Base-by-base conservation (phyloP, 495 filamentous ascomycete species). In the Penicillium cosmopolitanum region DNA sequence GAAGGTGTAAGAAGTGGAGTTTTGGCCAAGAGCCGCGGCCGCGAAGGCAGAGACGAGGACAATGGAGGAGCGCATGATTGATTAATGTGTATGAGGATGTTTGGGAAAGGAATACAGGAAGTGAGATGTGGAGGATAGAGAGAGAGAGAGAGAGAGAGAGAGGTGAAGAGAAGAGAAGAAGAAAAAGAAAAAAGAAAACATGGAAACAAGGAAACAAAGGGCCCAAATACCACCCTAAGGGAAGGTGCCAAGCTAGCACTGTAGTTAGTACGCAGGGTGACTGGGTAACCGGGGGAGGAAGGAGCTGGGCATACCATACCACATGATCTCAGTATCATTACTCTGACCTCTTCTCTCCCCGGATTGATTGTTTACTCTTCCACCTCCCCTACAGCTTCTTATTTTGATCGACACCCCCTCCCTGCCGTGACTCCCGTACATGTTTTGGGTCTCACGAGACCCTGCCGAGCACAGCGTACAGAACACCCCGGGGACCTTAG, bases 21-120 rank as follows among this genome's bases (percentile, higher is more conserved):
- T 71, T 25, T 53, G 51, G 33, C 60, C 69, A 21, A 71, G 59
- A 50, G 65, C 70, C 34, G 68, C 58, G 33, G 67, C 68, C 18
- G 65, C 66, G n/a, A 79, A 56, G 38, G 69, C 50, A 19, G 74
- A 70, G 57, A 80, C 56, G 58, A 76, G 60, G n/a, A 74, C 58
- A 38, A 69, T 52, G 33, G 67, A 63, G 53, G 70, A 61, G 53
- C 67, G 61, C 75, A 78, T 78, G 60, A 51, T 74, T 66, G 54
- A 54, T 50, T 50, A 59, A 25, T 57, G 51, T 56, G 52, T 34
- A 46, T 18, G 10, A 4, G 53, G 56, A 53, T 44, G 11, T 38
- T 60, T 21, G 53, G 40, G 43, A 55, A 67, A 56, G 60, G 62
- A 58, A 57, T 58, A 61, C 51, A 54, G 50, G 51, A 61, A 53